Base-by-base conservation (phyloP, 2,329 filamentous ascomycete species). In the Hymenoscyphus scutula region DNA sequence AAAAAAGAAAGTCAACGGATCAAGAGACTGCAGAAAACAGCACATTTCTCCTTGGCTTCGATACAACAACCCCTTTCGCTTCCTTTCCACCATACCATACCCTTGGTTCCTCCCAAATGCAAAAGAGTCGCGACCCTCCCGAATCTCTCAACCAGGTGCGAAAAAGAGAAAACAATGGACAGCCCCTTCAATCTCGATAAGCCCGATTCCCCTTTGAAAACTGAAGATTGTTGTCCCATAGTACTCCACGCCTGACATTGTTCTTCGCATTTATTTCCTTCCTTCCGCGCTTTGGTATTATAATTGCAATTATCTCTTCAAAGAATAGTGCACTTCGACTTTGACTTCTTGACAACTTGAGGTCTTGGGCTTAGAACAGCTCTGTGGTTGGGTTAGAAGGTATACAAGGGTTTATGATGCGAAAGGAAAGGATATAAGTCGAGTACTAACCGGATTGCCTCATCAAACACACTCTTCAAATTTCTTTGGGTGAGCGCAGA, bases 401-500 rank as follows among this genome's bases (percentile, higher is more conserved):
- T 62, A 57, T 64, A n/a, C n/a, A n/a, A n/a, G n/a, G n/a, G n/a
- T n/a, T n/a, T n/a, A n/a, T n/a, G n/a, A n/a, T n/a, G n/a, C n/a
- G n/a, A n/a, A n/a, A n/a, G n/a, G n/a, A n/a, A n/a, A n/a, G n/a
- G n/a, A n/a, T n/a, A n/a, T n/a, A n/a, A 19, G 23, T 4, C 19
- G 53, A 23, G 37, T 41, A 56, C 89, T 71, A 80, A 98, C 95
- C 95, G 89, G 75, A 99, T 99, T 37, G 95, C 95, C 79, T 97
- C 94, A 75, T 99, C 95, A 75, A 99, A 99, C 56, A 99, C 95
- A 73, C 92, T 96, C 88, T 99, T 99, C 71, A 99, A 79, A 77
- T 97, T 97, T 74, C 94, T 84, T 82, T 98, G 95, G 41, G 95
- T 99, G 70, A 99, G 82, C 56, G 95, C 95, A 59, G 95, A 98